Evolutionary conservation across 441 rosid genomes (phyloP).

Genomic region (Aquilaria agallochum): DNA sequence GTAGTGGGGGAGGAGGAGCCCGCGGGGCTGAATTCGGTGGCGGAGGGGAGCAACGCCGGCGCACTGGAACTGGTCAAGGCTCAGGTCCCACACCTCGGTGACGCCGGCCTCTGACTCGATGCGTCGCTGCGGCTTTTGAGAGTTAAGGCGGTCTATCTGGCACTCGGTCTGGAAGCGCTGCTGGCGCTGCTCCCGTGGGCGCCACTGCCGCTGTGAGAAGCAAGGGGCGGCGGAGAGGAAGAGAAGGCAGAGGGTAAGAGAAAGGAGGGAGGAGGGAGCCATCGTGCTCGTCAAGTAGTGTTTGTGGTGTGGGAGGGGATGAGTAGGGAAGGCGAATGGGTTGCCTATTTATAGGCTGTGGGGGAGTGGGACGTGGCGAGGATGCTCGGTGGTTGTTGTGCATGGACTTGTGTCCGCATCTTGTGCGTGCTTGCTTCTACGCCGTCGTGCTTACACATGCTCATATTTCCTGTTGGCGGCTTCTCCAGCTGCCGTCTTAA

Average conservation of each 20-base stretch:
- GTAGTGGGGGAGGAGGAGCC: conserved; percentile 13
- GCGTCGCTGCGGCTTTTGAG: not conserved
- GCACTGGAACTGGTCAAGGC: conserved; percentile 5
- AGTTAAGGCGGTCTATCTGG: conserved; percentile 5
- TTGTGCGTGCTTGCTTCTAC: too few relatives aligned
- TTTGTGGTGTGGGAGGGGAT: not conserved
- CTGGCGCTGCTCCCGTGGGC: not conserved
- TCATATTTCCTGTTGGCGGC: too few relatives aligned
- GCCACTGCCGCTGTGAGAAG: not conserved
- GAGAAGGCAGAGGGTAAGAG: conserved; percentile 2
- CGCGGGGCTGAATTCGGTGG: conserved; percentile 1
- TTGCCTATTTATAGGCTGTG: conserved; percentile 17
- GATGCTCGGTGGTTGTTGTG: not conserved
- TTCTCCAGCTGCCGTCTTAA: too few relatives aligned
- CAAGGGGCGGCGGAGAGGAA: conserved; percentile 3
- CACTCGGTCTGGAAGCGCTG: not conserved
- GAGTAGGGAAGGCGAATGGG: not conserved
- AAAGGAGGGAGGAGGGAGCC: conserved; percentile 8
- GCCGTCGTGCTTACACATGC: too few relatives aligned
- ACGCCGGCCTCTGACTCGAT: conserved; percentile 4
- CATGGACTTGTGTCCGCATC: too few relatives aligned
- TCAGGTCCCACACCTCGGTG: conserved; percentile 15
- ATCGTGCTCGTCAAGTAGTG: not conserved
- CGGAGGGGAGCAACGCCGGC: conserved; percentile 14
- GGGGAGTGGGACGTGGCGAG: conserved; percentile 18